Conservation (phyloP, 2,329 filamentous ascomycete genomes). For the Penicillium sclerotigenum region DNA sequence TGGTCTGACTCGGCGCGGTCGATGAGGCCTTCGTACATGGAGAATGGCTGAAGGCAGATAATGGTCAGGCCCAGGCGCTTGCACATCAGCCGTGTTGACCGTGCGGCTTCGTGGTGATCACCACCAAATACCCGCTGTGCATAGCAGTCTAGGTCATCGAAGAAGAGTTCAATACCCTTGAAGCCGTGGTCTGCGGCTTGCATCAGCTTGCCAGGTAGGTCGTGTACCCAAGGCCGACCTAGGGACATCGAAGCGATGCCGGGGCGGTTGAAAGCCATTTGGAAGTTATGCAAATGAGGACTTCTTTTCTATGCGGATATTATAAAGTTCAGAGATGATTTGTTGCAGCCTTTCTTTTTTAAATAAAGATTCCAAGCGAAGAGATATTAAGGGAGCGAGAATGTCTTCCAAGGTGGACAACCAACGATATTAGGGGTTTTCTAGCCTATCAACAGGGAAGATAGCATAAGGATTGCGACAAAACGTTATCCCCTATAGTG, state of each 20-base stretch:
- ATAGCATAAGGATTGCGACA: background rate
- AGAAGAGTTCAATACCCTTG: slow-evolving; percentile 38
- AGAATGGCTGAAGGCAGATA: slow-evolving; percentile 69
- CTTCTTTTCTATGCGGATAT: background rate
- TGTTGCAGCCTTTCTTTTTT: background rate
- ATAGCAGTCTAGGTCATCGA: slow-evolving; percentile 35
- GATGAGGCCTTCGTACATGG: slow-evolving; percentile 70
- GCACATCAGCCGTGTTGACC: slow-evolving; percentile 50
- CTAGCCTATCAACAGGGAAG: background rate
- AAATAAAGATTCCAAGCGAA: background rate
- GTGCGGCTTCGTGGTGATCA: slow-evolving; percentile 26
- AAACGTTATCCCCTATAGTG: slow-evolving; percentile 14
- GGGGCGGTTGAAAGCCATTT: slow-evolving; percentile 40
- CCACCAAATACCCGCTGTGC: slow-evolving; percentile 25
- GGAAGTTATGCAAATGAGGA: background rate
- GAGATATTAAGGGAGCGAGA: background rate
- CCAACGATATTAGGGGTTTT: background rate
- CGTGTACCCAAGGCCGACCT: slow-evolving; percentile 68
- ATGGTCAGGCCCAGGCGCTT: slow-evolving; percentile 30
- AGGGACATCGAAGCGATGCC: slow-evolving; percentile 76
- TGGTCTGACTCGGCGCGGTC: slow-evolving; percentile 58
- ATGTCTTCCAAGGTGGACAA: background rate
- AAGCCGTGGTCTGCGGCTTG: slow-evolving; percentile 53
- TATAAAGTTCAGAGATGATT: background rate
- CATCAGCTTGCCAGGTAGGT: slow-evolving; percentile 64